These are phyloP conservation scores for Pythium biforme DNA, from an alignment of 352 stramenopile species.

Conservation along the genomic window DNA sequence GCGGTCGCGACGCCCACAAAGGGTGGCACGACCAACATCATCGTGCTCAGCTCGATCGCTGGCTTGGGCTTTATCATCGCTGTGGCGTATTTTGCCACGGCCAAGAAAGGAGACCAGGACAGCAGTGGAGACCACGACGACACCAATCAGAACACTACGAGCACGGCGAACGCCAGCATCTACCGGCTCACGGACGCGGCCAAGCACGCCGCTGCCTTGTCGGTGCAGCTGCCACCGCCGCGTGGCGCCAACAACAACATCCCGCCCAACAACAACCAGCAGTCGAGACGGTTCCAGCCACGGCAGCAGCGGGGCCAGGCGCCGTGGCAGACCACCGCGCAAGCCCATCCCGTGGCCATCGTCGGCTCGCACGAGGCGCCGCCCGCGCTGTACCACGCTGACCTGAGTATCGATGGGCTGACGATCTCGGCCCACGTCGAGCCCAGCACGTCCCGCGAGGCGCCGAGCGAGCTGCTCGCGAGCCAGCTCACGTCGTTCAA, in stretches of 20 bases:
- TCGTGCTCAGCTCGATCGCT: constrained; percentile 10
- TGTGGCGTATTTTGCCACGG: constrained; percentile 7
- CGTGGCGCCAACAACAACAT: background rate
- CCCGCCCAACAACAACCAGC: background rate
- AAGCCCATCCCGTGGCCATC: background rate
- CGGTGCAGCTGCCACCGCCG: background rate
- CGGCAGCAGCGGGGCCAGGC: background rate
- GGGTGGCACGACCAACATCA: constrained; percentile 17
- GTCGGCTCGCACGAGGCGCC: background rate
- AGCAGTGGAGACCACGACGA: constrained; percentile 2
- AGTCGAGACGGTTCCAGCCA: background rate
- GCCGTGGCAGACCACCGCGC: constrained; percentile 5
- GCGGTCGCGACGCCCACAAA: background rate
- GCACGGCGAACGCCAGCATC: background rate
- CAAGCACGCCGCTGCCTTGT: background rate
- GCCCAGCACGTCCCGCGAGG: background rate
- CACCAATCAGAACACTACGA: background rate
- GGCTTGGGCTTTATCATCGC: constrained; percentile 17
- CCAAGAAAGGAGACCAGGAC: constrained; percentile 3
- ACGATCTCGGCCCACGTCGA: background rate
- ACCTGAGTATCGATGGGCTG: background rate
- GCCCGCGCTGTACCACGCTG: background rate
- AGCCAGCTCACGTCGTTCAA: constrained; percentile 12
- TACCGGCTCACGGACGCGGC: constrained; percentile 19
- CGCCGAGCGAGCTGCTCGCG: background rate